A percentile compares a stretch with the other conserved stretches of the same genome.
phyloP scores from a whole-genome alignment of 495 filamentous ascomycete genomes.

The Lindgomyces ingoldianus region DNA sequence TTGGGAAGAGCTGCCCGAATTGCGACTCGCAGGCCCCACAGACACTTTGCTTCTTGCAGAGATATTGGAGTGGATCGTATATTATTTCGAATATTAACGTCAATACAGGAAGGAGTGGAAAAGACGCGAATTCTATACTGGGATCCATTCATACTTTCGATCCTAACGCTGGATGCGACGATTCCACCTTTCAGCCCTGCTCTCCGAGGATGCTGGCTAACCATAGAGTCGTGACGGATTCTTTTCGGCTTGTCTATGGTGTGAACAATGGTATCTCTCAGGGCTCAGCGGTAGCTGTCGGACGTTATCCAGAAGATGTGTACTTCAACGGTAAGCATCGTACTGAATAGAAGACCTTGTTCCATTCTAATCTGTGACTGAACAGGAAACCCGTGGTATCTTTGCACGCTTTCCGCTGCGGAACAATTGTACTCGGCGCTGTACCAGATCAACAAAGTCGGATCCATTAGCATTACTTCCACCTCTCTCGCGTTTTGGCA shows the following conservation, averaged over 20 bases:
- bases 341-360: neutral
- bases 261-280: slow-evolving; percentile 46
- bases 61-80: slow-evolving; percentile 62
- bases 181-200: slow-evolving; percentile 64
- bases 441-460: slow-evolving; percentile 58
- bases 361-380: neutral
- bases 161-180: slow-evolving; percentile 58
- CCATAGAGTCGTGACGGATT: slow-evolving; percentile 64
- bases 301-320: slow-evolving; percentile 67
- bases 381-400: slow-evolving; percentile 54
- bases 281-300: slow-evolving; percentile 61
- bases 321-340: slow-evolving; percentile 63
- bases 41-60: slow-evolving; percentile 61
- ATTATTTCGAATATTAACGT: slow-evolving; percentile 57
- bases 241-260: slow-evolving; percentile 57
- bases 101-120: slow-evolving; percentile 55
- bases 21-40: slow-evolving; percentile 61
- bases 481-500: slow-evolving; percentile 61
- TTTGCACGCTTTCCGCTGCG: slow-evolving; percentile 63
- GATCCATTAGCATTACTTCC: slow-evolving; percentile 55
- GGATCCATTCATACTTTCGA: slow-evolving; percentile 67
- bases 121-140: slow-evolving; percentile 65
- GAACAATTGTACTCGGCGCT: slow-evolving; percentile 67
- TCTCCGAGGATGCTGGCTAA: slow-evolving; percentile 63
- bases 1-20: slow-evolving; percentile 49